phyloP scores from a whole-genome alignment of 129 eudicot genomes.

The Logfia minima region DNA sequence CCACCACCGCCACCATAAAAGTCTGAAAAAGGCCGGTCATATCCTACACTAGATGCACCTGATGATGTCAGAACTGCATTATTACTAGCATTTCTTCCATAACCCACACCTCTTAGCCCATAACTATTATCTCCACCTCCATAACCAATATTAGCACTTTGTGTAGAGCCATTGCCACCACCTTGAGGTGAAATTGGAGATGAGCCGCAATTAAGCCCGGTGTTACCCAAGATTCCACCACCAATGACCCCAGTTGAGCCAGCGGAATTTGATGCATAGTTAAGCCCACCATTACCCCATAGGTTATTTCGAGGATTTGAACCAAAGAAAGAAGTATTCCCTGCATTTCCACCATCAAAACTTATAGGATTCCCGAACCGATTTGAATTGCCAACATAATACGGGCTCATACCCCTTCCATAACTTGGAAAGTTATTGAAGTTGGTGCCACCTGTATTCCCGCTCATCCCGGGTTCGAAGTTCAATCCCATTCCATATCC shows the following conservation, averaged over 20 bases:
- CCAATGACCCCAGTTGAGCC: conserved; percentile 47
- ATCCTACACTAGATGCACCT: conserved; percentile 44
- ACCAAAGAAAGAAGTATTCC: conserved; percentile 51
- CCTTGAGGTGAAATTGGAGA: conserved; percentile 52
- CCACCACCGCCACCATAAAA: conserved; percentile 42
- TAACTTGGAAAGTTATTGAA: conserved; percentile 31
- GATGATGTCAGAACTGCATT: conserved; percentile 41
- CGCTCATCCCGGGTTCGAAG: conserved; percentile 43
- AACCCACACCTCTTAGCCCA: conserved; percentile 40
- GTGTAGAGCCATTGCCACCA: conserved; percentile 39
- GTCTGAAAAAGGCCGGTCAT: conserved; percentile 53
- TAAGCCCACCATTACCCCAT: conserved; percentile 51
- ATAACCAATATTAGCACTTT: conserved; percentile 43
- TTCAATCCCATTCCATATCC: conserved; percentile 56
- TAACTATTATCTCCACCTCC: conserved; percentile 47
- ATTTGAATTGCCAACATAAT: conserved; percentile 44
- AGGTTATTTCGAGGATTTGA: conserved; percentile 42
- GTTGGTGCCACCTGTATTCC: conserved; percentile 38
- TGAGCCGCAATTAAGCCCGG: conserved; percentile 48
- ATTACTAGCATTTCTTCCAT: conserved; percentile 50
- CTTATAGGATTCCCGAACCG: conserved; percentile 41
- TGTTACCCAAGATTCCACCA: conserved; percentile 44
- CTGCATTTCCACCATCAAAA: conserved; percentile 57
- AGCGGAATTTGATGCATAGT: conserved; percentile 44
- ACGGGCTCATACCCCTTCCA: conserved; percentile 53